Evolutionary conservation across 1,284 basidiomycete genomes (phyloP), one percentile per base, ranked within the genome.

Genomic region (Microbotryomycetes sp.): DNA sequence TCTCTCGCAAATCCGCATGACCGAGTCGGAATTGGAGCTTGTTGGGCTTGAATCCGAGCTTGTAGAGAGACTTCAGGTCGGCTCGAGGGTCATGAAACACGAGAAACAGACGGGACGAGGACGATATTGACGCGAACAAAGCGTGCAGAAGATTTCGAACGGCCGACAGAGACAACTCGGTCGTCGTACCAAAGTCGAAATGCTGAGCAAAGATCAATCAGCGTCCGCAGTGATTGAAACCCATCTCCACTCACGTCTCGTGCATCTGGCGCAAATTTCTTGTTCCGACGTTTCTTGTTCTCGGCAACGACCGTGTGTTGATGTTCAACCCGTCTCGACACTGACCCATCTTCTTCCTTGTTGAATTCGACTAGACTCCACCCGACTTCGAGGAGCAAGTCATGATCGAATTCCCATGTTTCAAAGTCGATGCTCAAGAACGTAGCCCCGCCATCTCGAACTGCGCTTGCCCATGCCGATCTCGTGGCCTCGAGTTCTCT

Each of bases 341-440:
- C 54, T 31, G 45, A 23, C 13, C 64, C 64, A 13, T 55, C 27
- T 5, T 50, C 27, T 4, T 58, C 28, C 23, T 41, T 46, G 6
- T 27, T 21, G 27, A 61, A 67, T 18, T 64, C 65, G 56, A 58
- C 28, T 11, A 59, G n/a, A 15, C 26, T 51, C 65, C 65, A 67
- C 2, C 65, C 65, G 30, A 64, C 59, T 31, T 67, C 65, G 30
- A 58, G 55, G 5, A 67, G 11, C 3, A 55, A 28, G 5, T 56
- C 27, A 27, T 60, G 56, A 3, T 60, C 49, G 11, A 53, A 31
- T 51, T 67, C 65, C 62, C 62, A 67, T 4, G 57, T 56, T 55
- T 67, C 65, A 52, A 67, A 57, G 31, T 67, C 65, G 41, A 67
- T 53, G 13, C 61, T 41, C n/a, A 66, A 28, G 35, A 66, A 66